phyloP scores from a whole-genome alignment of 192 early-diverging fungal genomes.

The Geosiphon pyriformis region DNA sequence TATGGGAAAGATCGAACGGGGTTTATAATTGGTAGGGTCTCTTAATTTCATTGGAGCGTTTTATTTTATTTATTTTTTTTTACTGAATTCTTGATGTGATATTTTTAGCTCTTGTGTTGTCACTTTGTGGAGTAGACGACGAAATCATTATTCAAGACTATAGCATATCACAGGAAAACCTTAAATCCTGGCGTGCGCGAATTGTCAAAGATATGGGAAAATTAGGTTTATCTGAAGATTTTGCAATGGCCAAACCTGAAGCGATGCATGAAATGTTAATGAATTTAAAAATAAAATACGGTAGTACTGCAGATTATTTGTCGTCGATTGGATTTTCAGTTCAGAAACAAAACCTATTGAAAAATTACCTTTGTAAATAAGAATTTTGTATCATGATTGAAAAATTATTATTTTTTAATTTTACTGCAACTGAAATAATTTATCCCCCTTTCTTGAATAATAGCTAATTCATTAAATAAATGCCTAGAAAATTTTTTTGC shows the following conservation, averaged over 20 bases:
- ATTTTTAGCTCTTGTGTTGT: not conserved
- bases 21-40: constrained; percentile 36
- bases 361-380: too few relatives aligned
- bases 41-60: not conserved
- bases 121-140: not conserved
- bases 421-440: too few relatives aligned
- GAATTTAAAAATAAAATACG: not conserved
- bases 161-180: not conserved
- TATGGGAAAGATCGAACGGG: constrained; percentile 67
- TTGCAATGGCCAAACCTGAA: not conserved
- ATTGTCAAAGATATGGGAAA: not conserved
- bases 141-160: not conserved
- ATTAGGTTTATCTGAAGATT: not conserved
- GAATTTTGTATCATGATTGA: too few relatives aligned
- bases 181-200: not conserved
- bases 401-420: too few relatives aligned
- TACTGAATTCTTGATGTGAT: not conserved
- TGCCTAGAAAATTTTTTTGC: too few relatives aligned
- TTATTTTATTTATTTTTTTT: not conserved
- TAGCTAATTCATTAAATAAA: too few relatives aligned
- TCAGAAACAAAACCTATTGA: too few relatives aligned
- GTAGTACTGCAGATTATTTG: not conserved
- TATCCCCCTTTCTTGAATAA: too few relatives aligned
- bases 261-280: not conserved
- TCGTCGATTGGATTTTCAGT: not conserved